phyloP scores from a whole-genome alignment of 345 rosid species.

The Gossypium thurberi region DNA sequence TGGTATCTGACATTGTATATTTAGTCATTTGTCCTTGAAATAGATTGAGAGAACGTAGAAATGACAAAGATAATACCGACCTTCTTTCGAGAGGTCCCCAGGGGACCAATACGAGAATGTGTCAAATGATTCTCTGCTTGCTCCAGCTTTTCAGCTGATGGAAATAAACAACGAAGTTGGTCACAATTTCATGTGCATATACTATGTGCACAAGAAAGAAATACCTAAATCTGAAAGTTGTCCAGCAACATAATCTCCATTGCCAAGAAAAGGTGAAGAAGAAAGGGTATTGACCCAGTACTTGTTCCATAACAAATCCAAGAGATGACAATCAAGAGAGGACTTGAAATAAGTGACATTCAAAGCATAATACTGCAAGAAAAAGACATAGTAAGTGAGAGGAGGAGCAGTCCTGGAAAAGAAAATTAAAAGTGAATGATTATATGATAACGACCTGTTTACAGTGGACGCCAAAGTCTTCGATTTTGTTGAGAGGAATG shows the following conservation, averaged over 20 bases:
- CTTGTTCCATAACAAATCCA: conserved; percentile 94
- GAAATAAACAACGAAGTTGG: conserved; percentile 7
- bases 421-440: background rate
- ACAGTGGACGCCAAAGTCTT: conserved; percentile 92
- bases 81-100: conserved; percentile 65
- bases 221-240: conserved; percentile 96
- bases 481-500: conserved; percentile 87
- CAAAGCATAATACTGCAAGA: conserved; percentile 76
- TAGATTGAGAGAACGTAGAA: background rate
- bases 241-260: conserved; percentile 97
- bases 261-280: conserved; percentile 92
- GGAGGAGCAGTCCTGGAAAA: background rate
- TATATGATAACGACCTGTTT: conserved; percentile 74
- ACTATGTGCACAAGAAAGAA: background rate
- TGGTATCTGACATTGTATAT: conserved; percentile 19
- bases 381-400: conserved; percentile 6
- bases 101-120: conserved; percentile 73
- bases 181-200: background rate
- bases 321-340: conserved; percentile 85
- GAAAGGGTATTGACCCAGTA: conserved; percentile 97
- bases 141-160: conserved; percentile 93
- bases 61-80: conserved; percentile 32
- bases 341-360: conserved; percentile 97
- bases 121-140: conserved; percentile 91
- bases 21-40: background rate